Evolutionary conservation across 257 asterid genomes (phyloP), one percentile per base, ranked within the genome.

Genomic region (Solanum lignicaule): DNA sequence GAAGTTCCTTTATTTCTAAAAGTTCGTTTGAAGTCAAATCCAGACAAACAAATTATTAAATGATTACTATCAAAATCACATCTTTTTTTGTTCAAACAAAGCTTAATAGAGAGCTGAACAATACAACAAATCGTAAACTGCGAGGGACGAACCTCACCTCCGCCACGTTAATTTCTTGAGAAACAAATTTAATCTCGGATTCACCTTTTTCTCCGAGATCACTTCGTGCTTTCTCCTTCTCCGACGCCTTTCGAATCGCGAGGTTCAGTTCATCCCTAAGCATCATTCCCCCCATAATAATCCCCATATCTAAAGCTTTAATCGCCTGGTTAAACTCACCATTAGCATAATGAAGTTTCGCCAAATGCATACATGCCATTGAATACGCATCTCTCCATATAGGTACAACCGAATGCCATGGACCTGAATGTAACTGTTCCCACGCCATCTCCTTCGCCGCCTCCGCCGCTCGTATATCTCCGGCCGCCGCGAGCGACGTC

Each of bases 381-480:
- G 99, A 88, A 83, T 97, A 97, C 55, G 99, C 99, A 87, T 97
- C 99, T 33, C 99, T 93, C 99, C 99, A 97, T 27, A 95, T 76
- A 33, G 99, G 98, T 9, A 92, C 92, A 58, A 97, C 98, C 4
- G 99, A 94, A 89, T 95, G 94, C 99, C 99, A 97, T 18, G 99
- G 99, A 1, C 99, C 99, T 2, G 96, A 95, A 72, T 97, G 99
- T 46, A 97, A 94, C 92, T 97, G 99, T 87, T 97, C 99, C 99
- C 99, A 97, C 7, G 99, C 99, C 95, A 97, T 91, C 89, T 97
- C 99, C 88, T 87, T 92, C 35, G 98, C 96, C 68, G 95, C 98
- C 95, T 97, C 99, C 88, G 99, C 99, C 81, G 98, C 98, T 29
- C 92, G 87, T 65, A 89, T 69, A 90, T 97, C 98, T 23, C 97